Conservation (phyloP, 257 asterid genomes). For the Penstemon barbatus region DNA sequence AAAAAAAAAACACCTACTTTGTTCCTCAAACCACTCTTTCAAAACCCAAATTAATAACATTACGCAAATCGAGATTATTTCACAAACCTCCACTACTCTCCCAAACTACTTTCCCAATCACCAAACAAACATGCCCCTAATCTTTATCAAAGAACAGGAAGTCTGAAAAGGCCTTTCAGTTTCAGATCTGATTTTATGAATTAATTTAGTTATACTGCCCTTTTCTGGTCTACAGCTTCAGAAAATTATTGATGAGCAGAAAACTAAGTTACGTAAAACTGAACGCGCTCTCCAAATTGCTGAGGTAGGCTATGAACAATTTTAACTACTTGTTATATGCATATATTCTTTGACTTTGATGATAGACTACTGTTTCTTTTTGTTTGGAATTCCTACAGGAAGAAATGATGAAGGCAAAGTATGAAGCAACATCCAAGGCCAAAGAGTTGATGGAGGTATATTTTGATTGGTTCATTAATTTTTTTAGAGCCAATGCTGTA, state of each 20-base stretch:
- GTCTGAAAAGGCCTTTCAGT: not conserved
- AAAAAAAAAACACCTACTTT: no score
- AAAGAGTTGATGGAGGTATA: slow-evolving; percentile 75
- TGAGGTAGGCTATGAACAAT: slow-evolving; percentile 52
- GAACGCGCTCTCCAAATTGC: slow-evolving; percentile 92
- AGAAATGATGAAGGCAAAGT: slow-evolving; percentile 80
- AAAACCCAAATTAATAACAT: no score
- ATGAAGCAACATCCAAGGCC: slow-evolving; percentile 62
- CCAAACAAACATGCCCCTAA: no score
- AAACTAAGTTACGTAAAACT: slow-evolving; percentile 75
- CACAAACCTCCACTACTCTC: no score
- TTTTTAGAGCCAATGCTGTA: not conserved
- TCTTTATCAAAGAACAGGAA: not conserved
- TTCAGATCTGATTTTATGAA: slow-evolving; percentile 7
- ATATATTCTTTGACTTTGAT: not conserved
- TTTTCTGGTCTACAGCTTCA: slow-evolving; percentile 60
- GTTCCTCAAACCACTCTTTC: no score
- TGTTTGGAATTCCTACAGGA: slow-evolving; percentile 52
- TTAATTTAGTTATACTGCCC: slow-evolving; percentile 10
- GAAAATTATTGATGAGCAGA: slow-evolving; percentile 59
- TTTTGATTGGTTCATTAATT: not conserved
- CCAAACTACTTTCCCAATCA: no score
- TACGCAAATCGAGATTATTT: no score
- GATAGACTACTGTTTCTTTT: slow-evolving; percentile 6
- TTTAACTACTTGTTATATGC: slow-evolving; percentile 14